Conservation (phyloP, 352 stramenopile genomes). For the Phytophthora crassamura region DNA sequence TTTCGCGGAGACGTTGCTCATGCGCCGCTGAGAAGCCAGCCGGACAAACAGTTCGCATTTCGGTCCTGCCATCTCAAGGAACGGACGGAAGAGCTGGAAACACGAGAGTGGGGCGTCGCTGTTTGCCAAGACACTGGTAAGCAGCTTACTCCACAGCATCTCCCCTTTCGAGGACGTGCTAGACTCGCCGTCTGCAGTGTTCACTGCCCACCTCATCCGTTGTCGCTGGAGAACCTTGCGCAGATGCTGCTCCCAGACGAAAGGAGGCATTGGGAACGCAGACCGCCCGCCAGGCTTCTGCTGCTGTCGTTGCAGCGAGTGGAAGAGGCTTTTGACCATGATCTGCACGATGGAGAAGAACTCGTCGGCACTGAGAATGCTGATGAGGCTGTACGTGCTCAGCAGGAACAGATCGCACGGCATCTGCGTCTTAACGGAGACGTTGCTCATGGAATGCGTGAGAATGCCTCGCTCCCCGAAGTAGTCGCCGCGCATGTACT, state of each 20-base stretch:
- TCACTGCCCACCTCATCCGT: constrained; percentile 16
- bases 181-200: neutral
- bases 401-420: constrained; percentile 66
- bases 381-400: constrained; percentile 25
- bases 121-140: constrained; percentile 16
- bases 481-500: constrained; percentile 40
- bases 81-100: constrained; percentile 24
- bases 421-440: constrained; percentile 52
- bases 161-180: neutral
- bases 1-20: neutral
- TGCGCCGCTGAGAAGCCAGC: neutral
- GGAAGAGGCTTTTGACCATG: constrained; percentile 17
- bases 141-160: constrained; percentile 17
- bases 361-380: constrained; percentile 21
- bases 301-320: constrained; percentile 13
- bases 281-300: neutral
- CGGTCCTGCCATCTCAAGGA: constrained; percentile 30
- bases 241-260: constrained; percentile 21
- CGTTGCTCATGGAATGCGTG: constrained; percentile 45
- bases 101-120: constrained; percentile 17
- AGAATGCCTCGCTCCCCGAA: constrained; percentile 62
- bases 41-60: constrained; percentile 30
- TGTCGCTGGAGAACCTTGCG: constrained; percentile 21
- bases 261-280: constrained; percentile 18
- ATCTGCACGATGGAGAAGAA: constrained; percentile 25